Conservation (phyloP, 768 basidiomycete species). For the Mycena kentingensis region DNA sequence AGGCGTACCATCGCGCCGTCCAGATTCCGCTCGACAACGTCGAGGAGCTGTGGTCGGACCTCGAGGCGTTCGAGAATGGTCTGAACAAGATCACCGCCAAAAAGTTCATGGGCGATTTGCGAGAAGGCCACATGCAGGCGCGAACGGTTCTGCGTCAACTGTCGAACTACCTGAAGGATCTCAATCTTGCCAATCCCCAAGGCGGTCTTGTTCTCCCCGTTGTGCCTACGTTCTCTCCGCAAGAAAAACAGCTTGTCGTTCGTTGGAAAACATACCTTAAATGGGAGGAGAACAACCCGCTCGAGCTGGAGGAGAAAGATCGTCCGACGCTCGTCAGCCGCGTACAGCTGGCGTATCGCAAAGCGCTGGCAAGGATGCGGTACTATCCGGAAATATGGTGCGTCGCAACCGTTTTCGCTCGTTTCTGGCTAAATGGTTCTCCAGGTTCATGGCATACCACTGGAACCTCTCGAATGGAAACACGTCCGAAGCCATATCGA, state of each 20-base stretch:
- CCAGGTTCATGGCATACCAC: constrained; percentile 89
- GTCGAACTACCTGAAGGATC: constrained; percentile 61
- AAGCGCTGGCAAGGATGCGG: constrained; percentile 89
- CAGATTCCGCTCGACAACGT: constrained; percentile 94
- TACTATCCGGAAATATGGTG: constrained; percentile 96
- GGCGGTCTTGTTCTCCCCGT: constrained; percentile 65
- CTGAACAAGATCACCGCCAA: constrained; percentile 94
- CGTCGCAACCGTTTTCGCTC: constrained; percentile 19
- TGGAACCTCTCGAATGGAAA: constrained; percentile 79
- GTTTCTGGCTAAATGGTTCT: constrained; percentile 1
- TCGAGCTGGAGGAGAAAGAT: constrained; percentile 89
- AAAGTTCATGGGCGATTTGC: constrained; percentile 92
- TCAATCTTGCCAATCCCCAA: constrained; percentile 55
- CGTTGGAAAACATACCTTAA: constrained; percentile 92
- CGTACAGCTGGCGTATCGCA: constrained; percentile 81
- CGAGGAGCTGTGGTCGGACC: constrained; percentile 90
- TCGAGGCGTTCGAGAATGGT: constrained; percentile 87
- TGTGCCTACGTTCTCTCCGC: constrained; percentile 68
- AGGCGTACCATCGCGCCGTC: constrained; percentile 90
- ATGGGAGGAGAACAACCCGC: constrained; percentile 93
- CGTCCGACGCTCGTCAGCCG: constrained; percentile 63
- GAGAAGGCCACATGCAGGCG: constrained; percentile 93
- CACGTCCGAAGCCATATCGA: constrained; percentile 77
- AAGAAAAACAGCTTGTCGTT: constrained; percentile 75
- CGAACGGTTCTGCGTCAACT: constrained; percentile 85